Percentiles rank a stretch among this genome's conserved stretches.
Evolutionary conservation across 164 flowering plant genomes (phyloP).

Genomic region (Protea cynaroides): DNA sequence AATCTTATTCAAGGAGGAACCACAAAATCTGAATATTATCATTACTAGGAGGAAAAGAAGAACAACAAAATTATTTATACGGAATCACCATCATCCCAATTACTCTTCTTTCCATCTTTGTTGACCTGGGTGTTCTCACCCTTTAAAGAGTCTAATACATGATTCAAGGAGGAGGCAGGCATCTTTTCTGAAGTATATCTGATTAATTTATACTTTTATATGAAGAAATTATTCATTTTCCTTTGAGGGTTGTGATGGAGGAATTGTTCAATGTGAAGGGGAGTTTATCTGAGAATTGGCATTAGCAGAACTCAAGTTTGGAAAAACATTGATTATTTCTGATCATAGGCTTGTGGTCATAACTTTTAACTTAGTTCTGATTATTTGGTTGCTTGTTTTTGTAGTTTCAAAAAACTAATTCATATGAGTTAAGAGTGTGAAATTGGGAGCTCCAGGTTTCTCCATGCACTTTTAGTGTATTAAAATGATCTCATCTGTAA

Average conservation of each 20-base stretch:
- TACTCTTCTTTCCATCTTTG: no score
- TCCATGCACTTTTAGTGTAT: neutral
- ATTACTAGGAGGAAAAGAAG: no score
- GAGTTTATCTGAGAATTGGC: neutral
- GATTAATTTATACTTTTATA: no score
- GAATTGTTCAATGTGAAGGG: neutral
- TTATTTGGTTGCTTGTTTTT: neutral
- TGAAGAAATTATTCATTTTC: no score
- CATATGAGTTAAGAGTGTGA: neutral
- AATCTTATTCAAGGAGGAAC: no score
- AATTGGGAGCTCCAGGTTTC: neutral
- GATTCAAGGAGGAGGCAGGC: no score
- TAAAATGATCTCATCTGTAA: neutral
- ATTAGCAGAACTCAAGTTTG: neutral
- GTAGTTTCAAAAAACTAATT: neutral
- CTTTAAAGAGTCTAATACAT: no score
- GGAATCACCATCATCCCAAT: no score
- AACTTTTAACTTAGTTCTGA: neutral
- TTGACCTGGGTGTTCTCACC: no score
- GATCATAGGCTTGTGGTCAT: neutral
- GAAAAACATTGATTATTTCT: neutral
- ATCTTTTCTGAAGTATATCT: no score
- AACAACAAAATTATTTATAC: no score
- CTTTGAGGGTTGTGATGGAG: neutral
- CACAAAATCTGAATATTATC: no score